phyloP scores from a whole-genome alignment of 768 basidiomycete species.

The Tremella mesenterica region DNA sequence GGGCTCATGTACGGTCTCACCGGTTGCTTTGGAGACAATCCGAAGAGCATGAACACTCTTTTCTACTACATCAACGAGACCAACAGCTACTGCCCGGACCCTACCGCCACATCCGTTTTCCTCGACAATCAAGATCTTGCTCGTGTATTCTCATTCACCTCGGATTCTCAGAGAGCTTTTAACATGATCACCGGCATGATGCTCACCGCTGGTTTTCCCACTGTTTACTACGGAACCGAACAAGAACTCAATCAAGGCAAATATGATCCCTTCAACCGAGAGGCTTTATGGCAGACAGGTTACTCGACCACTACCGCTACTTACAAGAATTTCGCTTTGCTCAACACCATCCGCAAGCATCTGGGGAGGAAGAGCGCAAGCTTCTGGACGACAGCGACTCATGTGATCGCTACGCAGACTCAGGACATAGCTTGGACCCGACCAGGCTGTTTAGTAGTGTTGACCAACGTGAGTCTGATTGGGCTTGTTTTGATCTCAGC shows the following conservation, averaged over 20 bases:
- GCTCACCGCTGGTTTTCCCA: constrained; percentile 30
- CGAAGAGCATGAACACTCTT: constrained; percentile 7
- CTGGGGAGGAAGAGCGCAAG: constrained; percentile 7
- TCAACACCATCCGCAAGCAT: constrained; percentile 27
- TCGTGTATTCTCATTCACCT: constrained; percentile 25
- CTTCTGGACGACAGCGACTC: constrained; percentile 12
- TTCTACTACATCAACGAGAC: constrained; percentile 8
- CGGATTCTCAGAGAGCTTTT: constrained; percentile 17
- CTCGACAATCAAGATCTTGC: constrained; percentile 37
- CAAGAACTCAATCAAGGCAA: constrained; percentile 24
- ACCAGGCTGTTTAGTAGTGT: constrained; percentile 18
- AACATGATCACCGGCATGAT: constrained; percentile 28
- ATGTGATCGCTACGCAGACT: constrained; percentile 1
- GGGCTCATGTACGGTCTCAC: constrained; percentile 23
- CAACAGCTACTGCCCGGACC: constrained; percentile 7
- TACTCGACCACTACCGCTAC: constrained; percentile 19
- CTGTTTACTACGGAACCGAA: constrained; percentile 34
- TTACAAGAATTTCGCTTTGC: constrained; percentile 16
- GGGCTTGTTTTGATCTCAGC: background rate
- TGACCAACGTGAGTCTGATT: constrained; percentile 29
- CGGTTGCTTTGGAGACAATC: constrained; percentile 8
- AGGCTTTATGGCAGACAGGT: constrained; percentile 28
- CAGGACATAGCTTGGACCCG: constrained; percentile 23
- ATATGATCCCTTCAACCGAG: constrained; percentile 26
- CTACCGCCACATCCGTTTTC: constrained; percentile 7